Evolutionary conservation across 305 asterid genomes (phyloP), one percentile per base, ranked within the genome.

Genomic region (Fraxinus velutina): DNA sequence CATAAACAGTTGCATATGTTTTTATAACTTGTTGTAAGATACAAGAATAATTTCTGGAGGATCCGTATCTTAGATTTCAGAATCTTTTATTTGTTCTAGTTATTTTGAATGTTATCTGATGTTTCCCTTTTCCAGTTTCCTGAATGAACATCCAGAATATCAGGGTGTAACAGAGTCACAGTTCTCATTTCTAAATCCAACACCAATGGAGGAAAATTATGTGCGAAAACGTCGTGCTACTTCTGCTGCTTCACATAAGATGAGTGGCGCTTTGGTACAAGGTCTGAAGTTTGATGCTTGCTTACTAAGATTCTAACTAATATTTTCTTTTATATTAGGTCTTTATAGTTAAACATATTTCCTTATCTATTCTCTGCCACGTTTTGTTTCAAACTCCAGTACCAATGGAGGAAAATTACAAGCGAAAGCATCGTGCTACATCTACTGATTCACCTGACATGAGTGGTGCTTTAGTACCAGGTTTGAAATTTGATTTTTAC

Each of bases 141-240:
- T 93, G 85, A 75, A 79, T 33, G 89, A 92, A 70, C 86, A 92
- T 81, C 91, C 92, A 2, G 91, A 89, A 86, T 88, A 87, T 80
- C 52, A 34, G 37, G 94, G 92, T 4, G 86, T 91, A 57, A 78
- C 75, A 9, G 21, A 86, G 84, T 79, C 91, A 6, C 89, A 81
- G 68, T 95, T 95, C 84, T 95, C 97, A 86, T 94, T 95, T 82
- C 93, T 88, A 85, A 89, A 84, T 80, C 97, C 99, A 66, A 88
- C 84, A 82, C 97, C 97, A 24, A 82, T 94, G 86, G 92, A 89
- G 74, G 92, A 90, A 15, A 85, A 91, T 83, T 94, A 94, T 86
- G 90, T 88, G 39, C 87, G 86, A 81, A 95, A 95, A 90, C 91
- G 94, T 84, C 87, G 86, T 73, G 75, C 84, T 77, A 77, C 87